Conservation (phyloP, 495 filamentous ascomycete genomes). For the Melanomma pulvis-pyrius region DNA sequence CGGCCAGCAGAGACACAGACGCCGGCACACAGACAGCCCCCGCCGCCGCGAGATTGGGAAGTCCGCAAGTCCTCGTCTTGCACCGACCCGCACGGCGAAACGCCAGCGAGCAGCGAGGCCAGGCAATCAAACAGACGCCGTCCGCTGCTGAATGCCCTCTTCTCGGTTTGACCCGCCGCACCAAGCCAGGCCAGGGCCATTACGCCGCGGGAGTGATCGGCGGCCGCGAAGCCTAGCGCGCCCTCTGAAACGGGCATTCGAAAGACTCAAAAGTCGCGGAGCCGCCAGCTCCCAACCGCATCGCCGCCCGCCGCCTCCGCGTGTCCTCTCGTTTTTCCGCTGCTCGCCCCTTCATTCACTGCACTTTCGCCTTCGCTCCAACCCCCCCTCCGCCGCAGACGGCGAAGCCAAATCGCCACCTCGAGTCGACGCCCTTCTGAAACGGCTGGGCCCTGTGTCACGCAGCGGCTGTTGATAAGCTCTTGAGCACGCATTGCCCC, state of each 20-base stretch:
- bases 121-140: no score
- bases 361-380: background rate
- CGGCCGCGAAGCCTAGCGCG: background rate
- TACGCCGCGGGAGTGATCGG: background rate
- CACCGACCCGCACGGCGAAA: no score
- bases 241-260: background rate
- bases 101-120: no score
- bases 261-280: background rate
- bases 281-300: background rate
- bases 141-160: background rate
- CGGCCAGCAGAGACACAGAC: no score
- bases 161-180: background rate
- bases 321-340: background rate
- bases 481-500: conserved; percentile 1
- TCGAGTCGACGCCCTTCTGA: background rate
- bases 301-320: background rate
- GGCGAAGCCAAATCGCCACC: background rate
- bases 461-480: background rate
- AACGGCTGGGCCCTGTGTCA: background rate
- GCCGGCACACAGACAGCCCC: no score
- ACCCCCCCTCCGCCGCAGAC: background rate
- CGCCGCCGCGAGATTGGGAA: no score
- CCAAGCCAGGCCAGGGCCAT: background rate
- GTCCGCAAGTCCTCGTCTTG: no score
- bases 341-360: background rate